These are phyloP conservation scores for Asterella californica DNA, from an alignment of 225 moss, liverwort and hornwort species.

Conservation along the genomic window DNA sequence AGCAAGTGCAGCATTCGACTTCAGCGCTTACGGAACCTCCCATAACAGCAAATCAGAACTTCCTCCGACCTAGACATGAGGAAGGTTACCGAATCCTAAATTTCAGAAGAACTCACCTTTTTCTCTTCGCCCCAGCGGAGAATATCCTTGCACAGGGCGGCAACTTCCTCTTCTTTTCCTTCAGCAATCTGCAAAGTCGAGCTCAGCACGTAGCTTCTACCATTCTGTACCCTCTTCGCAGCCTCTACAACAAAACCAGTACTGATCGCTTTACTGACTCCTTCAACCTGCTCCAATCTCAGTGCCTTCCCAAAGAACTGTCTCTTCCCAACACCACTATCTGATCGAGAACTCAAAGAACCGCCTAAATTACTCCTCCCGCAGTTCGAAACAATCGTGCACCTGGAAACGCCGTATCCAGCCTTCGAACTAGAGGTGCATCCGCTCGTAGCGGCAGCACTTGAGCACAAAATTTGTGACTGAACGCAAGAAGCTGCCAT, in stretches of 20 bases:
- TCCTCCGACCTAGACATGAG: not conserved
- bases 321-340: slow-evolving; percentile 12
- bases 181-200: slow-evolving; percentile 83
- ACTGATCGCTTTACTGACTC: not conserved
- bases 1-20: not conserved
- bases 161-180: slow-evolving; percentile 73
- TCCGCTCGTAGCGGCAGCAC: not conserved
- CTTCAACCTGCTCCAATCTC: slow-evolving; percentile 4
- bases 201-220: slow-evolving; percentile 86
- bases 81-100: not conserved
- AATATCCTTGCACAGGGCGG: slow-evolving; percentile 62
- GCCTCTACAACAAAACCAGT: slow-evolving; percentile 63
- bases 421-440: not conserved
- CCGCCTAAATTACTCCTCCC: slow-evolving; percentile 2
- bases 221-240: slow-evolving; percentile 67
- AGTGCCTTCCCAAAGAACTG: slow-evolving; percentile 32
- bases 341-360: slow-evolving; percentile 3
- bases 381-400: not conserved
- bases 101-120: slow-evolving; percentile 33
- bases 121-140: slow-evolving; percentile 67
- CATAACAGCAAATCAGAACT: not conserved
- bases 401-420: not conserved
- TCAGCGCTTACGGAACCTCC: not conserved
- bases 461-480: slow-evolving; percentile 1
- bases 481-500: slow-evolving; percentile 22